Evolutionary conservation across 139 green algal genomes (phyloP).

Genomic region (Dunaliella primolecta): DNA sequence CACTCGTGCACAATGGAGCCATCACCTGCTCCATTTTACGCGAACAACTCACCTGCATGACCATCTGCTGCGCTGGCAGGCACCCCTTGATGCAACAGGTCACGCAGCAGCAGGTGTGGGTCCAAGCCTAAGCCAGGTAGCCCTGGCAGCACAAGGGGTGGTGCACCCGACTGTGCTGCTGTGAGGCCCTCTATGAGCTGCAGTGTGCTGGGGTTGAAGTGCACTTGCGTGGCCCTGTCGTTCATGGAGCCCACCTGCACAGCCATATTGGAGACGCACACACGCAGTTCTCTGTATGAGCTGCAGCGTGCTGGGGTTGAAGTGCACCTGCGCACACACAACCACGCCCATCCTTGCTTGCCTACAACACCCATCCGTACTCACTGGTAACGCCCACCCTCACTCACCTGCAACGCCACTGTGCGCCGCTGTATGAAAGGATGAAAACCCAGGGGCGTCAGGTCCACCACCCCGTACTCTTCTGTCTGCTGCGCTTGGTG

Average conservation of each 20-base stretch:
- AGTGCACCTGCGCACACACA: background rate
- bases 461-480: background rate
- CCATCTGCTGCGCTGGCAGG: no score
- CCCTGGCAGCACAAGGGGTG: background rate
- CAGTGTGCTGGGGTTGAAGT: background rate
- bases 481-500: background rate
- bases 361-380: no score
- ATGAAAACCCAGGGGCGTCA: background rate
- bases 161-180: no score
- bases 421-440: background rate
- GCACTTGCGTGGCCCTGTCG: background rate
- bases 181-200: background rate
- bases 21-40: no score
- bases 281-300: background rate
- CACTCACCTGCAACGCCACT: background rate
- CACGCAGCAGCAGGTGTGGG: background rate
- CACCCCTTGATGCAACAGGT: no score
- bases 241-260: background rate
- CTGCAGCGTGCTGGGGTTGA: background rate
- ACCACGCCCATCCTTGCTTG: no score
- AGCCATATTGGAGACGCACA: no score
- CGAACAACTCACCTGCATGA: no score
- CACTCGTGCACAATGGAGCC: no score
- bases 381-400: background rate
- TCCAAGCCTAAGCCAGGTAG: background rate